These are phyloP conservation scores for Colletotrichum theobromicola DNA, from an alignment of 2,329 filamentous ascomycete species.

Conservation along the genomic window DNA sequence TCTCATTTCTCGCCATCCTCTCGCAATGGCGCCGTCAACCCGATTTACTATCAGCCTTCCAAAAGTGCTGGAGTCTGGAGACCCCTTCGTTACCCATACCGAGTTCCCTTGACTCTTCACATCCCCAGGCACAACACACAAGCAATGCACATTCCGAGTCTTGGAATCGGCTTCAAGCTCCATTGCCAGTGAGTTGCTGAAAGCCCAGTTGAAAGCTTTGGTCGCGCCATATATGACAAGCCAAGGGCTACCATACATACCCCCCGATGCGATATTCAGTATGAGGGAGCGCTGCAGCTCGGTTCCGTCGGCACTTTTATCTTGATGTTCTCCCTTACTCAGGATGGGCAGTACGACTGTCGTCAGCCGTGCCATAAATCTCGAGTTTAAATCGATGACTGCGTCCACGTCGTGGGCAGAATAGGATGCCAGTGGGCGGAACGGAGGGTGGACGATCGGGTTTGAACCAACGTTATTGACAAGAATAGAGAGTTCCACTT, in stretches of 20 bases:
- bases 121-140: background rate
- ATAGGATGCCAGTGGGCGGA: background rate
- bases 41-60: conserved; percentile 23
- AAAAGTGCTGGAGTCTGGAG: conserved; percentile 2
- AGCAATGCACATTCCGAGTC: conserved; percentile 3
- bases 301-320: background rate
- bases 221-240: background rate
- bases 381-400: background rate
- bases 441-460: background rate
- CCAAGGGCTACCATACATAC: background rate
- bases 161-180: background rate
- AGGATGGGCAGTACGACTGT: background rate
- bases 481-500: background rate
- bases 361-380: background rate
- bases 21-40: conserved; percentile 27
- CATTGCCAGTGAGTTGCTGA: background rate
- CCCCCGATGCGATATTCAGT: background rate
- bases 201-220: background rate
- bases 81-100: background rate
- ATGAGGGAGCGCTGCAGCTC: background rate
- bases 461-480: background rate
- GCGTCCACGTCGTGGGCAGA: background rate
- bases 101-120: background rate
- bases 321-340: background rate
- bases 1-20: conserved; percentile 26